A percentile compares a stretch with the other conserved stretches of the same genome.
These are phyloP conservation scores for Asterophora parasitica DNA, from an alignment of 768 basidiomycete species.

Conservation along the genomic window DNA sequence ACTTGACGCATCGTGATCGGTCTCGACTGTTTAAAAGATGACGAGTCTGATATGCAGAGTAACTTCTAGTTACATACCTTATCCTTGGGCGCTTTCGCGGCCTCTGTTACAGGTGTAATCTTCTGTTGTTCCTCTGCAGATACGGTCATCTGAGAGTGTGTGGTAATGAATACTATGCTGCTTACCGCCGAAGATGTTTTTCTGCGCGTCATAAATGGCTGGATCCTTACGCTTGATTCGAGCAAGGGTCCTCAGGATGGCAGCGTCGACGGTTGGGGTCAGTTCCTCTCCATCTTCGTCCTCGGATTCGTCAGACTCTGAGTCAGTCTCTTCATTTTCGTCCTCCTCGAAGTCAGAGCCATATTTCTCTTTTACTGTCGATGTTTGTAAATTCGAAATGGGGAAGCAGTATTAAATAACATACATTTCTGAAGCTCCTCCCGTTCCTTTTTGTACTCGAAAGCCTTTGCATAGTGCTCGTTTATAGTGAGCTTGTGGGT, in stretches of 20 bases:
- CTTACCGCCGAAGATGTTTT: constrained; percentile 78
- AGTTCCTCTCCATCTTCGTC: constrained; percentile 95
- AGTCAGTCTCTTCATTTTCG: constrained; percentile 54
- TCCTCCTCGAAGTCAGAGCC: constrained; percentile 64
- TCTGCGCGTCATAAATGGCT: constrained; percentile 69
- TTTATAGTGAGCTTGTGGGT: constrained; percentile 60
- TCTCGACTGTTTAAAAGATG: constrained; percentile 44
- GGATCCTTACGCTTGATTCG: constrained; percentile 82
- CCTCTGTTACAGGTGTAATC: constrained; percentile 30
- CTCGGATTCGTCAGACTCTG: constrained; percentile 77
- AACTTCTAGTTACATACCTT: constrained; percentile 39
- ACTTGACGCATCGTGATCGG: constrained; percentile 74
- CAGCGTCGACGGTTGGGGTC: constrained; percentile 89
- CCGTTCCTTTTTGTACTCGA: constrained; percentile 75
- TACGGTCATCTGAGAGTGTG: not conserved
- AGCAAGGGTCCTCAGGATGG: constrained; percentile 86
- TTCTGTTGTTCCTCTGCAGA: constrained; percentile 62
- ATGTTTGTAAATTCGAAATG: constrained; percentile 1
- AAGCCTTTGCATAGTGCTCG: constrained; percentile 77
- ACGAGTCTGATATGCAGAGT: not conserved
- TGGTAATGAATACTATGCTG: not conserved
- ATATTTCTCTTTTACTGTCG: constrained; percentile 83
- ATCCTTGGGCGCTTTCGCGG: constrained; percentile 30
- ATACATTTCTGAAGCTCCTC: constrained; percentile 77
- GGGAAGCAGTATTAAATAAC: constrained; percentile 21